phyloP scores from a whole-genome alignment of 768 basidiomycete genomes.

The Lepiota subincarnata region DNA sequence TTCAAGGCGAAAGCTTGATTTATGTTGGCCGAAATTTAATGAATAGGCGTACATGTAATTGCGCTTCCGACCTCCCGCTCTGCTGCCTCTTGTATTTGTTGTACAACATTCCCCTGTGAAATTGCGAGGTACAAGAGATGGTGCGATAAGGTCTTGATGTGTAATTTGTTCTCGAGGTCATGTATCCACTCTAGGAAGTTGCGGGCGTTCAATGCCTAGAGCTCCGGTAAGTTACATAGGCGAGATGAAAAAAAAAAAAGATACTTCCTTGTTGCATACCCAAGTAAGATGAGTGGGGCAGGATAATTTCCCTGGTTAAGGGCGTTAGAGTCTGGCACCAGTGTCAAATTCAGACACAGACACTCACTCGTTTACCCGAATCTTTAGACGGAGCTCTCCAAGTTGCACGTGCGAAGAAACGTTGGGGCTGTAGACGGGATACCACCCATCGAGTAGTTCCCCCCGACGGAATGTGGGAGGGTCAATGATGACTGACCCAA shows the following conservation, averaged over 20 bases:
- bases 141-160: conserved; percentile 56
- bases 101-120: conserved; percentile 58
- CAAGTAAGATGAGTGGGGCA: conserved; percentile 63
- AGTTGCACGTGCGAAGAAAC: conserved; percentile 51
- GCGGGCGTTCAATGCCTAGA: conserved; percentile 32
- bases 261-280: conserved; percentile 52
- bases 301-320: conserved; percentile 63
- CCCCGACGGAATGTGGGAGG: conserved; percentile 70
- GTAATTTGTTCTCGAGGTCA: conserved; percentile 63
- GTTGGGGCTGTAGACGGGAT: conserved; percentile 56
- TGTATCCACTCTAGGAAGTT: conserved; percentile 74
- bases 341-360: not conserved
- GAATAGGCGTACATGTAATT: conserved; percentile 43
- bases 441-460: conserved; percentile 81
- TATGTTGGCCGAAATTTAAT: conserved; percentile 19
- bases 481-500: conserved; percentile 64
- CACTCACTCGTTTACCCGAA: conserved; percentile 72
- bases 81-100: conserved; percentile 68
- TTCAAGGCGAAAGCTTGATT: not conserved
- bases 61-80: conserved; percentile 68
- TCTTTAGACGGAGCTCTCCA: conserved; percentile 71
- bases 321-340: conserved; percentile 9
- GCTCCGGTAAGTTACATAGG: not conserved
- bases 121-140: conserved; percentile 68
- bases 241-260: not conserved